phyloP scores from a whole-genome alignment of 768 basidiomycete genomes.

The Pleurotus tuoliensis region DNA sequence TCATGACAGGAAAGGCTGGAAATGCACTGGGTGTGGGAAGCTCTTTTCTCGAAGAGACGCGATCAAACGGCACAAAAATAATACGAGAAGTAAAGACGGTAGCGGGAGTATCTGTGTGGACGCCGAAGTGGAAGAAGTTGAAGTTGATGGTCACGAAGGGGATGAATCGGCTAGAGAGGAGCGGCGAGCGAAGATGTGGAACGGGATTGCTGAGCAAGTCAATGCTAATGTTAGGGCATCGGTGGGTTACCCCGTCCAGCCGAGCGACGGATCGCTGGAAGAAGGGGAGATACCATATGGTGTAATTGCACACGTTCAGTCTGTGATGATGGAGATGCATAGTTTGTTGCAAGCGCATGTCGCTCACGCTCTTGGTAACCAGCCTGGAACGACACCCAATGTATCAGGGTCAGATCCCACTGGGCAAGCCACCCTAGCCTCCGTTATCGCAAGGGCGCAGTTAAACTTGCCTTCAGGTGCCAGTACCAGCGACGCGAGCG shows the following conservation, averaged over 20 bases:
- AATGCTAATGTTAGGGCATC: slow-evolving; percentile 16
- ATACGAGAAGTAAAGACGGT: slow-evolving; percentile 45
- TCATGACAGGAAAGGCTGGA: slow-evolving; percentile 71
- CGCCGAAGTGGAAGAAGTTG: slow-evolving; percentile 61
- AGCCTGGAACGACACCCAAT: slow-evolving; percentile 22
- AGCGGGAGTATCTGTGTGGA: slow-evolving; percentile 49
- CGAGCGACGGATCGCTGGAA: slow-evolving; percentile 36
- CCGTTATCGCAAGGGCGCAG: slow-evolving; percentile 70
- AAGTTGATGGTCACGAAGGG: slow-evolving; percentile 37
- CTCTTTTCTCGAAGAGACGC: slow-evolving; percentile 76
- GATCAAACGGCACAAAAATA: slow-evolving; percentile 73
- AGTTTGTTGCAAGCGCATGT: slow-evolving; percentile 55
- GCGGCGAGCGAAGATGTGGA: slow-evolving; percentile 62
- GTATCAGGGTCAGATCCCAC: slow-evolving; percentile 25
- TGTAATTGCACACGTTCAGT: slow-evolving; percentile 47
- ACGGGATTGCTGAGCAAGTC: slow-evolving; percentile 42
- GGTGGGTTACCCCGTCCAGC: slow-evolving; percentile 15
- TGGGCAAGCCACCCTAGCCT: slow-evolving; percentile 66
- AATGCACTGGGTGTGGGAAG: slow-evolving; percentile 71
- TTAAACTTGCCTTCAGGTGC: slow-evolving; percentile 27
- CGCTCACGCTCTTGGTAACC: slow-evolving; percentile 47
- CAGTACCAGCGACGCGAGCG: slow-evolving; percentile 1
- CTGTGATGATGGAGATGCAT: slow-evolving; percentile 51
- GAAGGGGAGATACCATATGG: slow-evolving; percentile 58
- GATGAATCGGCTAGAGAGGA: slow-evolving; percentile 51